Percentiles rank a stretch among this genome's conserved stretches.
These are phyloP conservation scores for Aureoboletus auriporus DNA, from an alignment of 768 basidiomycete genomes.

Conservation along the genomic window DNA sequence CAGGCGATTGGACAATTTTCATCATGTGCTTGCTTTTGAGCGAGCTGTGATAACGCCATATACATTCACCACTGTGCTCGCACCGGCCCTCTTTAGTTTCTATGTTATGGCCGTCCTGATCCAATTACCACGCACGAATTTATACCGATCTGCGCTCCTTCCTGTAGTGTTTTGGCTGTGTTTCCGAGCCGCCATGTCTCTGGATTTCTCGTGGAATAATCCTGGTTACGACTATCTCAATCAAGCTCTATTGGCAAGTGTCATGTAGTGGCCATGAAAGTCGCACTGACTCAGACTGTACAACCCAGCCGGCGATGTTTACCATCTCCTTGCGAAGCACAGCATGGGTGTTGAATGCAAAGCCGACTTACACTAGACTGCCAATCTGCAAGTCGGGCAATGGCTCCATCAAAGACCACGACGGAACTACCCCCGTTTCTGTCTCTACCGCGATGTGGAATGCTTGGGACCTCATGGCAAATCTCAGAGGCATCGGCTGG, in stretches of 20 bases:
- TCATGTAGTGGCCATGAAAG: too few species aligned
- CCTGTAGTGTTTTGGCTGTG: constrained; percentile 44
- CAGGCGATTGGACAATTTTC: constrained; percentile 10
- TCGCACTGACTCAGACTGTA: background rate
- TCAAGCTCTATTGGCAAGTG: constrained; percentile 20
- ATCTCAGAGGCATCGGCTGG: constrained; percentile 29
- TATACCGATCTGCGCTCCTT: constrained; percentile 43
- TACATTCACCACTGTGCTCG: constrained; percentile 34
- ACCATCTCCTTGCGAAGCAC: constrained; percentile 21
- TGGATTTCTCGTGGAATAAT: constrained; percentile 22
- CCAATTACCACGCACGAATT: constrained; percentile 40
- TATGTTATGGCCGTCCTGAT: constrained; percentile 53
- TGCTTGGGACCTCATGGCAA: constrained; percentile 23
- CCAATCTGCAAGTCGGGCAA: constrained; percentile 5
- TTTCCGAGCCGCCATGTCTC: constrained; percentile 34
- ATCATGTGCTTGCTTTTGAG: constrained; percentile 11
- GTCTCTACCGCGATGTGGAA: constrained; percentile 22
- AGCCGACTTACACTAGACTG: constrained; percentile 10
- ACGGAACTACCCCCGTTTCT: background rate
- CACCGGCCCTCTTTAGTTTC: constrained; percentile 43
- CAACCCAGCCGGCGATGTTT: constrained; percentile 22
- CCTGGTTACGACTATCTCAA: constrained; percentile 16
- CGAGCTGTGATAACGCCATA: constrained; percentile 17
- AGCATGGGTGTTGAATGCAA: constrained; percentile 16
- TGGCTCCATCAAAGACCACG: background rate